Percentiles rank a stretch among this genome's conserved stretches.
phyloP scores from a whole-genome alignment of 2,329 filamentous ascomycete genomes.

The Pseudogymnoascus sp. region DNA sequence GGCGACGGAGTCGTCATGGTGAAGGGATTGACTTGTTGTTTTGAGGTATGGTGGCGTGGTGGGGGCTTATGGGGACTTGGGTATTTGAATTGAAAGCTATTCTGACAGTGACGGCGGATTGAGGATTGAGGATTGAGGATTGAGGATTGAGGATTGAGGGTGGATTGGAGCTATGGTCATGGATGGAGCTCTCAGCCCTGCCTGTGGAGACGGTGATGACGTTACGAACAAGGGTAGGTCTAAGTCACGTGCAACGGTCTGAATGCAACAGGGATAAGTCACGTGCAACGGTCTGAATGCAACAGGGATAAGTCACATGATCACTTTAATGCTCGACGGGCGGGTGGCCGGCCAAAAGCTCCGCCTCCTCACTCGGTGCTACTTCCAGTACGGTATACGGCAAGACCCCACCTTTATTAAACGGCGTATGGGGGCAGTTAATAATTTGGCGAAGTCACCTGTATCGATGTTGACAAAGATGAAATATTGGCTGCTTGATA shows the following conservation, averaged over 20 bases:
- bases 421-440: neutral
- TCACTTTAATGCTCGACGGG: no score
- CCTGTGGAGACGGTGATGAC: neutral
- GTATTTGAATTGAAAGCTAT: neutral
- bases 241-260: neutral
- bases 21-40: no score
- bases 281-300: neutral
- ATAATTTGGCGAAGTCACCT: neutral
- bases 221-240: neutral
- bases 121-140: no score
- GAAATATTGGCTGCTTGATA: neutral
- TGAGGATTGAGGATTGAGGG: neutral
- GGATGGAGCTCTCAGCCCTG: neutral
- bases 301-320: neutral
- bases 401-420: neutral
- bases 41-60: neutral
- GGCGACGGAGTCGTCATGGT: neutral
- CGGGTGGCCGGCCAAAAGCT: no score
- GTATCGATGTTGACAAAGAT: neutral
- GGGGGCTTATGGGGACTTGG: neutral
- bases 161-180: neutral
- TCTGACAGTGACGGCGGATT: neutral
- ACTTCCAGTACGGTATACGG: neutral
- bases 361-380: neutral
- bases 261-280: no score